These are phyloP conservation scores for Cystoisospora suis DNA, from an alignment of 169 alveolate genomes.

Conservation along the genomic window DNA sequence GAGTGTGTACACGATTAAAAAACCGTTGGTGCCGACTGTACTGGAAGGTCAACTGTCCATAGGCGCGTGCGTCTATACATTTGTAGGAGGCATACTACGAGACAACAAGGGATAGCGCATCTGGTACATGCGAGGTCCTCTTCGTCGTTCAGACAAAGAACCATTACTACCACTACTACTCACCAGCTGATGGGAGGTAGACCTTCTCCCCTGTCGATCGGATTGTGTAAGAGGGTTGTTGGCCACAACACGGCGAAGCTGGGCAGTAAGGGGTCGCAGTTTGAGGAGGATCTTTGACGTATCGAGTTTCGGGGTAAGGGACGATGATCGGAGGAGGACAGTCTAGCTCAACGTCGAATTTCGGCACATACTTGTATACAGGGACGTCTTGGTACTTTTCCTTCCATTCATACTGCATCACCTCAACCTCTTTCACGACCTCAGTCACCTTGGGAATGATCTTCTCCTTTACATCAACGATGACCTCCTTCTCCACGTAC, in stretches of 20 bases:
- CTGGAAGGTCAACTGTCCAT: too few species aligned
- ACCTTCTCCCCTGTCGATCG: too few species aligned
- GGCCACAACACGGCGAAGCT: slow-evolving; percentile 37
- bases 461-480: slow-evolving; percentile 85
- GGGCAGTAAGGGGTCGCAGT: slow-evolving; percentile 49
- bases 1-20: too few species aligned
- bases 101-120: too few species aligned
- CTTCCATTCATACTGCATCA: slow-evolving; percentile 84
- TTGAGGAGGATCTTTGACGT: slow-evolving; percentile 71
- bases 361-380: slow-evolving; percentile 84
- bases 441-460: slow-evolving; percentile 84
- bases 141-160: too few species aligned
- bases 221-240: background rate
- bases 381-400: slow-evolving; percentile 85
- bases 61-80: too few species aligned
- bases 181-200: too few species aligned
- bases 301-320: slow-evolving; percentile 80
- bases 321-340: slow-evolving; percentile 87
- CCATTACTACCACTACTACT: too few species aligned
- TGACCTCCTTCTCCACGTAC: slow-evolving; percentile 84
- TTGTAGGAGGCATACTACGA: too few species aligned
- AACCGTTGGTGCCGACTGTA: too few species aligned
- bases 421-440: slow-evolving; percentile 83
- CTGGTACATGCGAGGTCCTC: too few species aligned
- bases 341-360: slow-evolving; percentile 85